phyloP scores from a whole-genome alignment of 1,139 yeast genomes.

The Maudiozyma humilis region DNA sequence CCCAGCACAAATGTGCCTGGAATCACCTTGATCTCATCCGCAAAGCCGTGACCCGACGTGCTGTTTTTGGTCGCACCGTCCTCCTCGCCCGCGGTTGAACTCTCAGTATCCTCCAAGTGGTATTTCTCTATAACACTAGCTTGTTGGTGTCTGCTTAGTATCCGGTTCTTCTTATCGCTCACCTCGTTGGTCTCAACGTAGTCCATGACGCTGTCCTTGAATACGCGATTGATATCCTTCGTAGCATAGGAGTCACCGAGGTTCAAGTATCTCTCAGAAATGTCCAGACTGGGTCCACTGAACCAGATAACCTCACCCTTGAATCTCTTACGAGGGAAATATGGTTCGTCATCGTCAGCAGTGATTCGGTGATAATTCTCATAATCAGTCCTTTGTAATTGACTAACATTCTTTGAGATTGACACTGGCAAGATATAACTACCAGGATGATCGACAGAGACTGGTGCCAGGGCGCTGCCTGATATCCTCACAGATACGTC shows the following conservation, averaged over 20 bases:
- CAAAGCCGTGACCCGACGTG: constrained; percentile 4
- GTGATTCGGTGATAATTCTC: constrained; percentile 22
- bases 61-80: background rate
- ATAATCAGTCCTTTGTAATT: constrained; percentile 27
- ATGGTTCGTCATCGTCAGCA: constrained; percentile 12
- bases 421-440: constrained; percentile 27
- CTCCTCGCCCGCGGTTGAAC: background rate
- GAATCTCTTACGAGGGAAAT: constrained; percentile 19
- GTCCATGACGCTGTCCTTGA: constrained; percentile 16
- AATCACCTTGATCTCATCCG: constrained; percentile 12
- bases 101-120: background rate
- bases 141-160: constrained; percentile 6
- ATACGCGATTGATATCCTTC: constrained; percentile 21
- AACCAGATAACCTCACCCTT: constrained; percentile 62
- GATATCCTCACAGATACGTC: constrained; percentile 25
- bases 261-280: constrained; percentile 42
- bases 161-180: constrained; percentile 7
- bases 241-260: constrained; percentile 16
- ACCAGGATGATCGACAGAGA: constrained; percentile 25
- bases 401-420: constrained; percentile 25
- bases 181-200: constrained; percentile 25
- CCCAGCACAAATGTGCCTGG: constrained; percentile 24
- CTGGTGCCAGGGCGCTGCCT: constrained; percentile 18
- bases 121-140: constrained; percentile 6
- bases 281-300: constrained; percentile 65